Percentiles rank a stretch among this genome's conserved stretches.
phyloP scores from a whole-genome alignment of 805 yeast genomes.

The Cyberlindnera americana region DNA sequence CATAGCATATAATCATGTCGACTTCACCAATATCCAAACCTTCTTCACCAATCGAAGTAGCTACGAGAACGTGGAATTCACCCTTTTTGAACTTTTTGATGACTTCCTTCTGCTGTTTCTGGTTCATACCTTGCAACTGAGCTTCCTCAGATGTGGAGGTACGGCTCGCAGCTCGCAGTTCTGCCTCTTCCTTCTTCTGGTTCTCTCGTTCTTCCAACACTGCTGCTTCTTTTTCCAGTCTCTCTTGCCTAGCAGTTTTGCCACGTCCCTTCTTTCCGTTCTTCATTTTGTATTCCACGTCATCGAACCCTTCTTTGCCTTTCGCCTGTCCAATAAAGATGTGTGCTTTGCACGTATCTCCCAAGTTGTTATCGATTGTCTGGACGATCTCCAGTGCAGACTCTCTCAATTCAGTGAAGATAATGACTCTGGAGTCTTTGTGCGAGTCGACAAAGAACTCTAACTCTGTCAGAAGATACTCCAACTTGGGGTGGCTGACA shows the following conservation, averaged over 20 bases:
- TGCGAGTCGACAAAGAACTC: conserved; percentile 46
- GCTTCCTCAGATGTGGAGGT: conserved; percentile 72
- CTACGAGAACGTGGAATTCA: conserved; percentile 74
- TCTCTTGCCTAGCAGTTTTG: conserved; percentile 32
- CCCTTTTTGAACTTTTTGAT: conserved; percentile 74
- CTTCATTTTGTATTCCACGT: conserved; percentile 43
- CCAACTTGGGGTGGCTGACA: conserved; percentile 72
- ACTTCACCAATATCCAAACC: conserved; percentile 98
- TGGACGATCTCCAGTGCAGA: conserved; percentile 86
- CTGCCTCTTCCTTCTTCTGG: conserved; percentile 31
- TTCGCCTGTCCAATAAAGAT: conserved; percentile 90
- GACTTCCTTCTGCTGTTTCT: conserved; percentile 77
- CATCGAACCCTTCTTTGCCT: conserved; percentile 67
- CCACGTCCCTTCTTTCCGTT: conserved; percentile 42
- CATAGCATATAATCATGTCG: conserved; percentile 88
- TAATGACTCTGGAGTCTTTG: conserved; percentile 67
- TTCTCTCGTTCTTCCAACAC: conserved; percentile 30
- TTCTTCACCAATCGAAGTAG: conserved; percentile 98
- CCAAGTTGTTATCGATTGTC: conserved; percentile 43
- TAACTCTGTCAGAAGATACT: conserved; percentile 54
- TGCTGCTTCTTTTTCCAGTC: conserved; percentile 31
- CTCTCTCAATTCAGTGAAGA: conserved; percentile 86
- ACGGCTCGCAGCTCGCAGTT: conserved; percentile 36
- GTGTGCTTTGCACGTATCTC: conserved; percentile 55
- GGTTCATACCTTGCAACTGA: conserved; percentile 83